phyloP scores from a whole-genome alignment of 176 grass and related monocot species.

The Musa beccarii region DNA sequence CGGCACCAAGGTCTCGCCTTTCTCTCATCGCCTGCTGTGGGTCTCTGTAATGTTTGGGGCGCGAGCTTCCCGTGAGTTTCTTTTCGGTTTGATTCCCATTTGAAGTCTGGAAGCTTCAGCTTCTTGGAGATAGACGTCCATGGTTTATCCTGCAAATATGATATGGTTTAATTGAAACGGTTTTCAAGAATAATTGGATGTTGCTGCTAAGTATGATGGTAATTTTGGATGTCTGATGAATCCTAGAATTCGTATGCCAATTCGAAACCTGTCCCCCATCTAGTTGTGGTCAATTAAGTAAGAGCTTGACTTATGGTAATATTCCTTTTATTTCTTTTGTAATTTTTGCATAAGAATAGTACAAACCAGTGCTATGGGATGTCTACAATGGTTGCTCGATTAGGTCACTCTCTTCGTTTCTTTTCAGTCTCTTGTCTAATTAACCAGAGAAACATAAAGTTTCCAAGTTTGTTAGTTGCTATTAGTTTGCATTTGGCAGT shows the following conservation, averaged over 20 bases:
- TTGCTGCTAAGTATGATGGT: neutral
- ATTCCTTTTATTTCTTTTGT: too few relatives aligned
- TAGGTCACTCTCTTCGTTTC: neutral
- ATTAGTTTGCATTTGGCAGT: too few relatives aligned
- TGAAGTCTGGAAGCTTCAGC: neutral
- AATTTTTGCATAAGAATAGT: too few relatives aligned
- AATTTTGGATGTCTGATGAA: neutral
- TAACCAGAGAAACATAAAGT: neutral
- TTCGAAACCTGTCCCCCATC: neutral
- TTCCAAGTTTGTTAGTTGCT: neutral
- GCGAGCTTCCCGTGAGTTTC: neutral
- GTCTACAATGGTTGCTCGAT: neutral
- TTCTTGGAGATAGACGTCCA: neutral
- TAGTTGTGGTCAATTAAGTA: neutral
- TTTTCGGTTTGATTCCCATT: neutral
- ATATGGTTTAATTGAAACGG: neutral
- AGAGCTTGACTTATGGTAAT: too few relatives aligned
- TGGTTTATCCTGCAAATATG: neutral
- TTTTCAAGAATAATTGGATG: neutral
- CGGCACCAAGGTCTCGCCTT: constrained; percentile 37
- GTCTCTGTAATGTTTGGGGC: neutral
- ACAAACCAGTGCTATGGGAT: neutral
- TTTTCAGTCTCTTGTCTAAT: neutral
- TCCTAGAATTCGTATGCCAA: neutral
- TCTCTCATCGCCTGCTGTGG: neutral